Evolutionary conservation across 805 yeast species (phyloP).

Genomic region (Candida insectorum): DNA sequence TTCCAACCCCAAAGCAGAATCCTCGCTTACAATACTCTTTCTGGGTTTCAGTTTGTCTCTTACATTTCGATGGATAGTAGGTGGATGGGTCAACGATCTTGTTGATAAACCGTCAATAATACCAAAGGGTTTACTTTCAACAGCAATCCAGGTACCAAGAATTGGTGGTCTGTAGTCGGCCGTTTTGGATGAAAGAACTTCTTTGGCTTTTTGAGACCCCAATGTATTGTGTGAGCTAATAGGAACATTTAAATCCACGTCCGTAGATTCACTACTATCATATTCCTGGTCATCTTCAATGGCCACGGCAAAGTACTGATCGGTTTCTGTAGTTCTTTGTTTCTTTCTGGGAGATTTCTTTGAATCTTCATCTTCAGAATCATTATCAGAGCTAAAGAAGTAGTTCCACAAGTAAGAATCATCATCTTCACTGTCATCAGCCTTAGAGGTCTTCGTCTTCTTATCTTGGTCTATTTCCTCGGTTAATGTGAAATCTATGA

Average conservation of each 20-base stretch:
- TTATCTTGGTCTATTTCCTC: constrained; percentile 4
- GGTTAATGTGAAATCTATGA: constrained; percentile 34
- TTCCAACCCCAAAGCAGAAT: constrained; percentile 53
- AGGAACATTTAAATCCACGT: constrained; percentile 84
- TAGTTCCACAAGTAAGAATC: constrained; percentile 75
- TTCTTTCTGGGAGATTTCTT: constrained; percentile 18
- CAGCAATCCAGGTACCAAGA: constrained; percentile 87
- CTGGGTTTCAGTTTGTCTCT: constrained; percentile 12
- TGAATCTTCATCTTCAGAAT: constrained; percentile 15
- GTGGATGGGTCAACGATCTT: constrained; percentile 49
- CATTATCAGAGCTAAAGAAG: constrained; percentile 51
- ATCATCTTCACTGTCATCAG: constrained; percentile 47
- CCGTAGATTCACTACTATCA: constrained; percentile 87
- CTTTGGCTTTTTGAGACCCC: constrained; percentile 86
- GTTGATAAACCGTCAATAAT: constrained; percentile 94
- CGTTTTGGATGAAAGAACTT: constrained; percentile 82
- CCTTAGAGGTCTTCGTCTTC: constrained; percentile 6
- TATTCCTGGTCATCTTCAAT: constrained; percentile 26
- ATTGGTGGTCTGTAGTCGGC: constrained; percentile 88
- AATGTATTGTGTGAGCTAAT: constrained; percentile 52
- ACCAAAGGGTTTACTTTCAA: constrained; percentile 78
- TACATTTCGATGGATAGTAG: constrained; percentile 3
- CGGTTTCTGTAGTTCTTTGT: constrained; percentile 12
- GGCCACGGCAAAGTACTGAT: background rate
- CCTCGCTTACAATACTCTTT: constrained; percentile 25